Evolutionary conservation across 345 rosid species (phyloP), one percentile per base, ranked within the genome.

Genomic region (Cochlearia excelsa): DNA sequence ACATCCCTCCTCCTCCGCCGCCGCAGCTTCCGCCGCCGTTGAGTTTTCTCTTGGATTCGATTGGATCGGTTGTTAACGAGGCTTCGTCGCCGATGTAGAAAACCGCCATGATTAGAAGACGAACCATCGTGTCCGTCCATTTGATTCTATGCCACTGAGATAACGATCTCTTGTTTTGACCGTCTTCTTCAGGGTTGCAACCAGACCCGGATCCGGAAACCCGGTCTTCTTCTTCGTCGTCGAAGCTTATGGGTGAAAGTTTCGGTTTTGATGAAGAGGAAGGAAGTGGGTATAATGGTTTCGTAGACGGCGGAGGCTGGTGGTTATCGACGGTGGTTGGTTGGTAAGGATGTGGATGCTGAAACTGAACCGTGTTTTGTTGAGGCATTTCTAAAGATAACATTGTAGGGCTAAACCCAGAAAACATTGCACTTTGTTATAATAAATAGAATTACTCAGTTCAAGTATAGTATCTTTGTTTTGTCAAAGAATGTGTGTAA

Each of bases 121-220:
- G 80, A 29, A 93, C 99, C 99, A 93, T 93, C 44, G 61, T 62
- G 51, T 90, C 97, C 28, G 96, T 93, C 97, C 99, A 93, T 69
- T 93, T 93, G 96, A 93, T 93, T 51, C 99, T 80, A 51, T 93
- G 97, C 99, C 99, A 93, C 1, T 78, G 96, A 30, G 96, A 87
- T 1, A 72, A 5, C 54, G 79, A 84, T 29, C 79, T 81, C 68
- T 78, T 82, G 40, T 75, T 85, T 52, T 75, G 79, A 2, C 67
- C 67, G 40, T 65, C 63, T 10, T 86, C 93, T 23, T 88, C 96
- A 0, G 77, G 82, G 65, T 73, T 40, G 23, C 77, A 76, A 7
- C 75, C 71, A 7, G 75, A 71, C 30, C 70, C 75, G 46, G 75
- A 71, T 31, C 75, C 75, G 1, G 75, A 71, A 9, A 80, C 82